Evolutionary conservation across 108 stramenopile genomes (phyloP), one percentile per base, ranked within the genome.

Genomic region (Chaetoceros tenuissimus): DNA sequence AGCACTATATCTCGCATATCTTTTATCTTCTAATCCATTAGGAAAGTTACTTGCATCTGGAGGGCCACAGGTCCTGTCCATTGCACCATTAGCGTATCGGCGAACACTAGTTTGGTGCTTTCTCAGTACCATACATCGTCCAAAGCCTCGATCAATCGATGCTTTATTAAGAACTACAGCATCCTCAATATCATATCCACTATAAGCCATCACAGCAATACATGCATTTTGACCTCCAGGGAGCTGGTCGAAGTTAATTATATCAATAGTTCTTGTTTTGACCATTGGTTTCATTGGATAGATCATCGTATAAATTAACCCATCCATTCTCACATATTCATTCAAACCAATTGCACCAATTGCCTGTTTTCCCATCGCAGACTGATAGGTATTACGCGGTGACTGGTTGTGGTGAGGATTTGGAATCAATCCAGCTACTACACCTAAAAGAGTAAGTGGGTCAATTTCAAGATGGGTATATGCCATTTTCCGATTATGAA

Each of bases 101-200:
- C 94, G 72, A 28, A 96, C 82, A 51, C 89, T 87, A 46, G 84
- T 85, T 75, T 94, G 89, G 28, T 79, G 68, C 62, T 90, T 93
- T 58, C 75, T 77, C 17, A 89, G 34, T 8, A 94, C 82, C 85
- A 97, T 89, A 63, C 97, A 98, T 28, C 98, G 69, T 26, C 94
- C 94, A 68, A 94, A 98, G 7, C 97, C 99, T 27, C 99, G 81
- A 76, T 99, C 99, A 19, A 99, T 80, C 0, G 92, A 87, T 7
- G 93, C 88, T 76, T 94, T 94, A 86, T 98, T 99, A 47, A 99
- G 67, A 28, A 99, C 89, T 18, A 98, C 84, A 24, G 99, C 97
- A 77, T 99, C 99, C 64, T 99, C 99, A 51, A 98, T 98, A 83
- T 99, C 97, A 70, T 99, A 99, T n/a, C 99, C 99, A 56, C 80